Percentiles rank a stretch among this genome's conserved stretches.
phyloP scores from a whole-genome alignment of 176 grass and related monocot genomes.

The Leersia perrieri region DNA sequence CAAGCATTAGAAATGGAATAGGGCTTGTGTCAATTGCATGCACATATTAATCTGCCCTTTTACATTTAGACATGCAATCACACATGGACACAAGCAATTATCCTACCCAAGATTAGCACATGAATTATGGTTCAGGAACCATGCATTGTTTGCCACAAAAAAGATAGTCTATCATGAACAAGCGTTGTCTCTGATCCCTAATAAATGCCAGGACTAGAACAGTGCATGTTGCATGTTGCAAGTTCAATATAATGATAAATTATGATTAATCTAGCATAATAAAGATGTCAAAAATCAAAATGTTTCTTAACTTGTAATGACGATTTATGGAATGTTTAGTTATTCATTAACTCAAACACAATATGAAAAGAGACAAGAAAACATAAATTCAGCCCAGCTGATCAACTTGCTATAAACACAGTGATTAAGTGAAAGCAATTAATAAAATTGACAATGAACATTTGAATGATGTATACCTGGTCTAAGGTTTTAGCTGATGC shows the following conservation, averaged over 20 bases:
- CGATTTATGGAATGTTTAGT: not conserved
- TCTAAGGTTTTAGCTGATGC: conserved; percentile 78
- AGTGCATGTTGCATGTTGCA: not conserved
- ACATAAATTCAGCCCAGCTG: not conserved
- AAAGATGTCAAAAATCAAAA: not conserved
- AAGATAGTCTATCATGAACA: not conserved
- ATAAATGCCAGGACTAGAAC: conserved; percentile 15
- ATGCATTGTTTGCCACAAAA: not conserved
- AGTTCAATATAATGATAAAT: not conserved
- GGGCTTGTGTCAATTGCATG: too few relatives aligned
- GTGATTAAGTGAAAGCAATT: conserved; percentile 13
- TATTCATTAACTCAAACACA: not conserved
- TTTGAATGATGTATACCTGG: conserved; percentile 51
- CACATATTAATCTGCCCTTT: too few relatives aligned
- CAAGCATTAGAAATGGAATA: not conserved
- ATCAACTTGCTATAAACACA: conserved; percentile 9
- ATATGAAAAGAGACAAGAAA: not conserved
- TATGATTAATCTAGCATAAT: not conserved
- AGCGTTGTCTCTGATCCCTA: not conserved
- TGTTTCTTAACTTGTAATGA: not conserved
- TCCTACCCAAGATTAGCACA: not conserved
- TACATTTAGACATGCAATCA: not conserved
- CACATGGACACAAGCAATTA: not conserved
- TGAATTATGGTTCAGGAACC: conserved; percentile 6
- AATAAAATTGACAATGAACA: not conserved